phyloP scores from a whole-genome alignment of 805 yeast species.

The Lachancea meyersii region DNA sequence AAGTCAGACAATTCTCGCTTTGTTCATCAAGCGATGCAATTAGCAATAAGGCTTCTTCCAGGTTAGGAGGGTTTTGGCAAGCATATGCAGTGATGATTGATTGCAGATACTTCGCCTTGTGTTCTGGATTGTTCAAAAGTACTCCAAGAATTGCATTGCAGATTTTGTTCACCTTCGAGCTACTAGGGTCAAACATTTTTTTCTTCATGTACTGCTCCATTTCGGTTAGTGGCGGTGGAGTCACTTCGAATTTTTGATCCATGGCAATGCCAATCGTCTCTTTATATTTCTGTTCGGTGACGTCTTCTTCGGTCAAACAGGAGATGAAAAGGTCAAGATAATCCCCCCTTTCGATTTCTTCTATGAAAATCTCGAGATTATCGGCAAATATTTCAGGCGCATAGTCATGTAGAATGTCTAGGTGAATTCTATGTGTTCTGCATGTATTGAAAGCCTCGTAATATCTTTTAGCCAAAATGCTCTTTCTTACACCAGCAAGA shows the following conservation, averaged over 20 bases:
- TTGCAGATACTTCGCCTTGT: conserved; percentile 57
- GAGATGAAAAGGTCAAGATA: conserved; percentile 83
- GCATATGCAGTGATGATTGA: conserved; percentile 87
- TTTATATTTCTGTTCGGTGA: conserved; percentile 68
- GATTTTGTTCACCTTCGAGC: conserved; percentile 65
- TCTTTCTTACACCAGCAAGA: conserved; percentile 68
- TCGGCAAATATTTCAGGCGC: conserved; percentile 61
- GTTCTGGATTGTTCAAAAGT: conserved; percentile 42
- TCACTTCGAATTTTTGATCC: conserved; percentile 25
- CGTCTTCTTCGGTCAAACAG: conserved; percentile 81
- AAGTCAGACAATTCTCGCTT: conserved; percentile 64
- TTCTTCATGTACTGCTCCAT: conserved; percentile 40
- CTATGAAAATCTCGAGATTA: conserved; percentile 61
- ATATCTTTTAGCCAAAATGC: conserved; percentile 53
- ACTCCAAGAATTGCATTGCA: conserved; percentile 65
- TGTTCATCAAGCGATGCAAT: conserved; percentile 48
- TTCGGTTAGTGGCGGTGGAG: conserved; percentile 31
- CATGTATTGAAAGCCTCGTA: conserved; percentile 74
- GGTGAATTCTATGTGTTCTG: conserved; percentile 83
- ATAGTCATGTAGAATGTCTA: conserved; percentile 86
- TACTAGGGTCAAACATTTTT: conserved; percentile 34
- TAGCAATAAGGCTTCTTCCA: conserved; percentile 63
- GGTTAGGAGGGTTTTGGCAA: conserved; percentile 81
- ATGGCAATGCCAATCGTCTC: conserved; percentile 49
- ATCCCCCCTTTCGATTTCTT: conserved; percentile 64